Base-by-base conservation (phyloP, 2,329 filamentous ascomycete genomes). In the Fusarium sp. region DNA sequence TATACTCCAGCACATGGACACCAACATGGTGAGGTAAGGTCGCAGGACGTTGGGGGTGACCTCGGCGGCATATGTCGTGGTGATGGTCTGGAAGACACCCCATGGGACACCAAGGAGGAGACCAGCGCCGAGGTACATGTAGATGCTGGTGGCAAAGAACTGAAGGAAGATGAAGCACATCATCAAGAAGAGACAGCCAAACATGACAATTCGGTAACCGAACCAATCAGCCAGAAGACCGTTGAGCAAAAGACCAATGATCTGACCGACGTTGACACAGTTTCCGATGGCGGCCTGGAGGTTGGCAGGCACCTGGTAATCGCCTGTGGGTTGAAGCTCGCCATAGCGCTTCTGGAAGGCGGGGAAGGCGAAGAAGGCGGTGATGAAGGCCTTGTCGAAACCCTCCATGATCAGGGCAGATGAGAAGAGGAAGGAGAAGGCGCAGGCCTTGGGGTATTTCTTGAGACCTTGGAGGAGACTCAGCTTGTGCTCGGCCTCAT, bases 271-370 rank as follows among this genome's bases (percentile, higher is more conserved):
- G 10, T 83, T 80, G 0, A 84, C 83, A 6, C 84, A 87, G 65
- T 87, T 88, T 40, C 81, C 82, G 9, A 89, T 78, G 7, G 83
- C 87, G 1, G 86, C 82, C 77, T 89, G 87, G 85, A 88, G 88
- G 4, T 82, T 78, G 1, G 86, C 84, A 2, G 85, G 83, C 33
- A 90, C 79, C 71, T 87, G 79, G 67, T 87, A 87, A 4, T 78
- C 77, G 16, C 82, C 84, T 35, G 84, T 73, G 1, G 73, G 47
- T 20, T 78, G 72, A 1, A 75, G 69, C 4, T 77, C 70, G 22
- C 85, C 85, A 62, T 85, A 88, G 40, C 78, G 81, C 70, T 74
- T 77, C 57, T 79, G 78, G 70, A 81, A 85, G 68, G 73, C 80
- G 2, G 71, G 81, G 72, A 82, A 83, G 18, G 80, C 82, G 63